Percentiles rank a stretch among this genome's conserved stretches.
Conservation (phyloP, 306 rosid genomes). For the Cucurbita argyrosperma region DNA sequence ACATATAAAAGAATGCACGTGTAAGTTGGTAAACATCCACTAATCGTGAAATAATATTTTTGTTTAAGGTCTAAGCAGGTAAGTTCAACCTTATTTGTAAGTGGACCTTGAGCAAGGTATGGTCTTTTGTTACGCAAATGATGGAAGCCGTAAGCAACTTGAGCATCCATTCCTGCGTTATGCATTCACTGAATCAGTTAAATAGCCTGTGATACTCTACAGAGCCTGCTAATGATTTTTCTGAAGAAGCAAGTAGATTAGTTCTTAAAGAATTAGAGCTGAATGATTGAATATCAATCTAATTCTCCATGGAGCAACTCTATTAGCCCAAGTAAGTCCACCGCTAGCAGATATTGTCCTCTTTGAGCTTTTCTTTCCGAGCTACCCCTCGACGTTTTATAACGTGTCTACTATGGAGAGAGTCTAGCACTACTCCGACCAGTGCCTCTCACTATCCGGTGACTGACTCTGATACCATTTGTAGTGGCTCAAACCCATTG, state of each 20-base stretch:
- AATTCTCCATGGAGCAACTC: not conserved
- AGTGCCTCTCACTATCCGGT: no score
- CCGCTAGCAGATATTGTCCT: no score
- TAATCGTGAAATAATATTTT: not conserved
- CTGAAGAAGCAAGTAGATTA: not conserved
- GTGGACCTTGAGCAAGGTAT: constrained; percentile 77
- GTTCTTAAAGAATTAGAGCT: not conserved
- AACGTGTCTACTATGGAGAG: no score
- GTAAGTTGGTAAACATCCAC: not conserved
- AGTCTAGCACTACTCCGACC: no score
- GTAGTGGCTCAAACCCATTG: no score
- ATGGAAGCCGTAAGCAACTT: constrained; percentile 93
- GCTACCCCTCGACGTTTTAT: no score
- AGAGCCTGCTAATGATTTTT: not conserved
- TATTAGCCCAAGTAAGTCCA: no score
- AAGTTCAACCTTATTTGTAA: constrained; percentile 59
- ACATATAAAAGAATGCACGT: not conserved
- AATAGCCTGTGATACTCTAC: not conserved
- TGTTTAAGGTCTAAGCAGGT: not conserved
- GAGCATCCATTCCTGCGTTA: constrained; percentile 92
- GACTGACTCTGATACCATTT: no score
- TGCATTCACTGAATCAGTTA: not conserved
- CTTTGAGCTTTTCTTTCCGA: no score
- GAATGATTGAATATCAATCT: not conserved
- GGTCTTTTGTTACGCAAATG: constrained; percentile 86